phyloP scores from a whole-genome alignment of 495 filamentous ascomycete species.

The Apiosordaria backusii region DNA sequence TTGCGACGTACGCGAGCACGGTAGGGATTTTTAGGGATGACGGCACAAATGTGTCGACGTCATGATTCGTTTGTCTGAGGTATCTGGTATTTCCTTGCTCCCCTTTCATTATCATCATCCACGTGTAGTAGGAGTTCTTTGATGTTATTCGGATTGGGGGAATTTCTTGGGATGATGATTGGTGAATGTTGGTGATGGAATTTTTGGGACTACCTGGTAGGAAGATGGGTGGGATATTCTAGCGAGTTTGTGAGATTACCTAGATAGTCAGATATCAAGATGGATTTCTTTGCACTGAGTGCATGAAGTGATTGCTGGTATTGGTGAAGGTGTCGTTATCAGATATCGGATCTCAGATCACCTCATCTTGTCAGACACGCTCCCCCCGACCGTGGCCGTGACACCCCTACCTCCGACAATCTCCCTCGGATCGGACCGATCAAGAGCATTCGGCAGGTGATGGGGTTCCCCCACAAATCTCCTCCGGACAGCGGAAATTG shows the following conservation, averaged over 20 bases:
- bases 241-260: neutral
- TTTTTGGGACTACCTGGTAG: neutral
- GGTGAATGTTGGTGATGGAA: neutral
- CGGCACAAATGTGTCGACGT: neutral
- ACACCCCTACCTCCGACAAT: neutral
- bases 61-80: neutral
- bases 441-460: neutral
- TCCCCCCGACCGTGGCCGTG: neutral
- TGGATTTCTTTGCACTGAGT: neutral
- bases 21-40: conserved; percentile 24
- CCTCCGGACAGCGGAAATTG: neutral
- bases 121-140: neutral
- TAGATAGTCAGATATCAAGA: neutral
- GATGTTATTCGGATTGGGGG: neutral
- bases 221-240: too few species aligned
- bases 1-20: conserved; percentile 31
- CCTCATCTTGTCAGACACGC: neutral
- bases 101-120: neutral
- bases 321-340: neutral
- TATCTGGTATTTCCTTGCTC: neutral
- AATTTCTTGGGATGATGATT: neutral
- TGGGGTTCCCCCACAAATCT: neutral
- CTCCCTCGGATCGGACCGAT: neutral
- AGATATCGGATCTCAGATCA: neutral
- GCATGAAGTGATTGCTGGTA: too few species aligned